Conservation (phyloP, 1,284 basidiomycete genomes). For the Sporisorium scitamineum region DNA sequence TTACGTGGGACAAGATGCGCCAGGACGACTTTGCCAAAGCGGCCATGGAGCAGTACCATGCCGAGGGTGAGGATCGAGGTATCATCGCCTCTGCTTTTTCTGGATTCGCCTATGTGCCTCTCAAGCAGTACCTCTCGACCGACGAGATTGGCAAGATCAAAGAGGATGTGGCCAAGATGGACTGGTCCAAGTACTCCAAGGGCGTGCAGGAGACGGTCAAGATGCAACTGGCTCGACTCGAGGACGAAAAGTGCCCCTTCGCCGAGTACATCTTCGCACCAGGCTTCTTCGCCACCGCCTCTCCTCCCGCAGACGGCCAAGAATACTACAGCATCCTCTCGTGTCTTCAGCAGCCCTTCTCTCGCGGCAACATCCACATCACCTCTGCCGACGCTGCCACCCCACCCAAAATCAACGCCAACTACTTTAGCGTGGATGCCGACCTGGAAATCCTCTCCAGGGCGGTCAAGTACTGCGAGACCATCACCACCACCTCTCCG, state of each 20-base stretch:
- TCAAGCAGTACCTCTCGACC: conserved; percentile 45
- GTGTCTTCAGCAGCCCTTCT: conserved; percentile 56
- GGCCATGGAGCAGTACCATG: conserved; percentile 56
- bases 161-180: conserved; percentile 27
- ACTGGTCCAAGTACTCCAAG: conserved; percentile 43
- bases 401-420: conserved; percentile 52
- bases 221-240: conserved; percentile 44
- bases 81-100: conserved; percentile 56
- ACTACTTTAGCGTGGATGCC: conserved; percentile 54
- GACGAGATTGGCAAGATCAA: conserved; percentile 51
- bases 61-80: conserved; percentile 47
- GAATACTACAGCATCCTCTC: conserved; percentile 58
- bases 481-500: conserved; percentile 27
- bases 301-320: conserved; percentile 42
- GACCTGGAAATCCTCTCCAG: conserved; percentile 57
- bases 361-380: conserved; percentile 56
- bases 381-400: conserved; percentile 22
- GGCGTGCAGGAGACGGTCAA: conserved; percentile 51
- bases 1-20: conserved; percentile 60
- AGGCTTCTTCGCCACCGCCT: conserved; percentile 53
- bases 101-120: conserved; percentile 54
- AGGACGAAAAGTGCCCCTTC: conserved; percentile 51
- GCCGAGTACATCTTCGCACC: conserved; percentile 62
- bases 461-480: conserved; percentile 54
- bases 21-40: conserved; percentile 56